Percentiles rank a stretch among this genome's conserved stretches.
Conservation (phyloP, 2,329 filamentous ascomycete genomes). For the Dothideomycetes sp. region DNA sequence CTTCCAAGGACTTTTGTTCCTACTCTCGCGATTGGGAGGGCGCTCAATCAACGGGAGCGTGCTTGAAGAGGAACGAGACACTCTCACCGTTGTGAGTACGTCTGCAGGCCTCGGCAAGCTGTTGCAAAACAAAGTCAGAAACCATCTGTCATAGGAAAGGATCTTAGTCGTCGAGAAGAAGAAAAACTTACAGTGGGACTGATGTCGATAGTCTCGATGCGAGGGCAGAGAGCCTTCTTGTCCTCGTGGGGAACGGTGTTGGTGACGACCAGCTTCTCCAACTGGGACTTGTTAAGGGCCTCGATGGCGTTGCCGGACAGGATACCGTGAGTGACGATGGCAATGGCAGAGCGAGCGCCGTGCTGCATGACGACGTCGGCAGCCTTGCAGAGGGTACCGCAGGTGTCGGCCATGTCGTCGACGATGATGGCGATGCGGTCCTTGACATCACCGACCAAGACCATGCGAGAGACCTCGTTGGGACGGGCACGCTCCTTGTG, state of each 20-base stretch:
- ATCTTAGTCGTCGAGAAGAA: too few species aligned
- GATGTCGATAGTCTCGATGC: slow-evolving; percentile 86
- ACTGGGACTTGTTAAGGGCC: slow-evolving; percentile 67
- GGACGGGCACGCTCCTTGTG: slow-evolving; percentile 92
- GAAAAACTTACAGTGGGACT: slow-evolving; percentile 55
- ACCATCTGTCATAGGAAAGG: too few species aligned
- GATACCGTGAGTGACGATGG: slow-evolving; percentile 92
- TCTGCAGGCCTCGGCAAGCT: slow-evolving; percentile 59
- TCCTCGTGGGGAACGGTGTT: slow-evolving; percentile 78
- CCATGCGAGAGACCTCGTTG: slow-evolving; percentile 88
- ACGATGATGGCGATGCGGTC: slow-evolving; percentile 92
- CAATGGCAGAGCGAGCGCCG: slow-evolving; percentile 78
- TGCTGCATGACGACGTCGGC: slow-evolving; percentile 81
- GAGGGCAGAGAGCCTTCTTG: slow-evolving; percentile 68
- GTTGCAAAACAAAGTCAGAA: too few species aligned
- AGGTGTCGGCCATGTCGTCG: slow-evolving; percentile 97
- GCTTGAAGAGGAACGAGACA: slow-evolving; percentile 60
- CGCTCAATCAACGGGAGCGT: slow-evolving; percentile 48
- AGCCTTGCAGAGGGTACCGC: slow-evolving; percentile 79
- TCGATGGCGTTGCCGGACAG: slow-evolving; percentile 81
- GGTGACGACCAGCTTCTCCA: slow-evolving; percentile 76
- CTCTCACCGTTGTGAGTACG: slow-evolving; percentile 60
- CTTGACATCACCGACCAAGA: slow-evolving; percentile 86
- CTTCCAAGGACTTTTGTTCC: too few species aligned
- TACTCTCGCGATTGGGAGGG: too few species aligned